Evolutionary conservation across 306 rosid genomes (phyloP), one percentile per base, ranked within the genome.

Genomic region (Sophora flavescens): DNA sequence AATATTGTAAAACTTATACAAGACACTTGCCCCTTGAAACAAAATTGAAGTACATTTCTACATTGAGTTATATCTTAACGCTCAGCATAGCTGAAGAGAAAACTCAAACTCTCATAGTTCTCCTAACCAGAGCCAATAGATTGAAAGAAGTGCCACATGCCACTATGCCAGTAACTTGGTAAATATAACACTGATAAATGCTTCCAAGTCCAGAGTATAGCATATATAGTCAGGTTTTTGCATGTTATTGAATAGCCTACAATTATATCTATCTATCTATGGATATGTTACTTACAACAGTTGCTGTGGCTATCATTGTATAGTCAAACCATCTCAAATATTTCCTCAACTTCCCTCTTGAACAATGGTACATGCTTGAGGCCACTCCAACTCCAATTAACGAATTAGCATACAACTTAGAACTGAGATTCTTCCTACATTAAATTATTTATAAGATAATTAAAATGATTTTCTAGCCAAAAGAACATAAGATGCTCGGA

Each of bases 361-460:
- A 92, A 74, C 57, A 81, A 76, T 96, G 99, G 79, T 96, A 96
- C 84, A 96, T 74, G 83, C 93, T 92, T 50, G 99, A 96, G 83
- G 91, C 91, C 84, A 96, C 88, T 84, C 99, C 99, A 77, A 96
- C 99, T 82, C 99, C 99, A 65, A 96, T 91, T 80, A 96, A 84
- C 42, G 99, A 96, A 83, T 92, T 96, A 80, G 98, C 99, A 84
- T 96, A 96, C 70, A 96, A 69, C 84, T 93, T 92, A 70, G 84
- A 83, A 70, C n/a, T 80, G 42, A 87, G 64, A 86, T 82, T 88
- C 92, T 86, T 96, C 96, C 99, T 96, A 81, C 79, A 78, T 66
- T 47, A 69, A 81, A 63, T 52, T 51, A 68, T 59, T 57, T 39
- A 76, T 78, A 28, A 42, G 78, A 75, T 35, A 76, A 79, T 12